phyloP scores from a whole-genome alignment of 352 stramenopile genomes.

The Globisporangium polare region DNA sequence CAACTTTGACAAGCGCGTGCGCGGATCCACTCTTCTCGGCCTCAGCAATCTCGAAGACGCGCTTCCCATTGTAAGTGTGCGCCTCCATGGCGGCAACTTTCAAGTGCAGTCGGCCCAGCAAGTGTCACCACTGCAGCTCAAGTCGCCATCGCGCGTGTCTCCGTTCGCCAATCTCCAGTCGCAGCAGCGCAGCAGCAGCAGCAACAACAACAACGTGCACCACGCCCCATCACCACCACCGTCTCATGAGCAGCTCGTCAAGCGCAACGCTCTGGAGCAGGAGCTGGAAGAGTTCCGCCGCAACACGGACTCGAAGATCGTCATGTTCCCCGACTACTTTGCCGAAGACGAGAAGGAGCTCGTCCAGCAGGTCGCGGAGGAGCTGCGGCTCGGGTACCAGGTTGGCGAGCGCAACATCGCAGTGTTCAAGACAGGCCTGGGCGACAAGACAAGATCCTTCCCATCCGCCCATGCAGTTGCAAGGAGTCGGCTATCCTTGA shows the following conservation, averaged over 20 bases:
- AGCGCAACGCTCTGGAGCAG: constrained; percentile 43
- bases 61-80: constrained; percentile 7
- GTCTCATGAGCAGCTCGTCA: constrained; percentile 5
- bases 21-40: background rate
- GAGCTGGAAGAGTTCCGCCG: constrained; percentile 58
- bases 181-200: background rate
- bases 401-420: constrained; percentile 56
- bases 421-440: constrained; percentile 50
- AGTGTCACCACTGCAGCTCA: background rate
- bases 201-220: background rate
- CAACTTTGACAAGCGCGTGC: constrained; percentile 4
- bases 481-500: constrained; percentile 11
- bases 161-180: background rate
- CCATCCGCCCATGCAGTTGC: constrained; percentile 8
- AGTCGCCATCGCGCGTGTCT: background rate
- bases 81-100: constrained; percentile 9
- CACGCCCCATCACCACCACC: background rate
- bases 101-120: constrained; percentile 7
- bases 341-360: constrained; percentile 47
- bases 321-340: constrained; percentile 70
- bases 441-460: constrained; percentile 10
- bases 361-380: constrained; percentile 43
- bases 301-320: constrained; percentile 44
- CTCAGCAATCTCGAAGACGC: background rate
- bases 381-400: constrained; percentile 55